These are phyloP conservation scores for Neurospora tetrasperma DNA, from an alignment of 495 filamentous ascomycete genomes.

Conservation along the genomic window DNA sequence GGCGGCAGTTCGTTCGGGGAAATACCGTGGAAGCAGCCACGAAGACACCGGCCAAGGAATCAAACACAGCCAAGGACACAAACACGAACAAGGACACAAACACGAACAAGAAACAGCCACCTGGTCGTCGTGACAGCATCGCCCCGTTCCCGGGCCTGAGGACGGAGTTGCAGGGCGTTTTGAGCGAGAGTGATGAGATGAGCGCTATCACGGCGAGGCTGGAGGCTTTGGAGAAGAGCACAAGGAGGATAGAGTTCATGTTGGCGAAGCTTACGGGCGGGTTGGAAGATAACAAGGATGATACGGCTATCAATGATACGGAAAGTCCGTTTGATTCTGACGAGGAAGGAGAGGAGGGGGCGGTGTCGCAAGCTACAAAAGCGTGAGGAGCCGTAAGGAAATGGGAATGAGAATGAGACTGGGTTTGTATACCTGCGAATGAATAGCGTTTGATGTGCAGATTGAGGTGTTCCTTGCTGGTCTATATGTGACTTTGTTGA, in stretches of 20 bases:
- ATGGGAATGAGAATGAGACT: background rate
- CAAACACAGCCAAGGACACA: too few relatives aligned
- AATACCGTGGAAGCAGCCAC: constrained; percentile 9
- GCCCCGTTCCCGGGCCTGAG: constrained; percentile 30
- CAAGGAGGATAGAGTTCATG: constrained; percentile 28
- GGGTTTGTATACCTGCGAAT: background rate
- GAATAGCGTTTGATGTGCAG: background rate
- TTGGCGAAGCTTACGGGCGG: constrained; percentile 19
- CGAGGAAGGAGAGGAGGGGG: background rate
- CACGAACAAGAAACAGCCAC: constrained; percentile 9
- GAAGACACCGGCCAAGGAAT: background rate
- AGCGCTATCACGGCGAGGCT: constrained; percentile 24
- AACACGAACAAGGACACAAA: background rate
- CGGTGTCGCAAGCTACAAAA: background rate
- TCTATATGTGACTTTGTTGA: background rate
- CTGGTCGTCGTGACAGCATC: constrained; percentile 36
- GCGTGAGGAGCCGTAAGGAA: background rate
- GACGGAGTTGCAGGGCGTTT: constrained; percentile 26
- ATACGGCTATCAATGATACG: background rate
- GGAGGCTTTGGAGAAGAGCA: constrained; percentile 28
- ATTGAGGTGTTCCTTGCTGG: background rate
- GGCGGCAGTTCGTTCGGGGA: constrained; percentile 35
- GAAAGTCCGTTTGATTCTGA: background rate
- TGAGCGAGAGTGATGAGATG: constrained; percentile 30
- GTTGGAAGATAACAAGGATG: background rate